A percentile compares a stretch with the other conserved stretches of the same genome.
These are phyloP conservation scores for Coniosporium tulheliwenetii DNA, from an alignment of 2,329 filamentous ascomycete species.

Conservation along the genomic window DNA sequence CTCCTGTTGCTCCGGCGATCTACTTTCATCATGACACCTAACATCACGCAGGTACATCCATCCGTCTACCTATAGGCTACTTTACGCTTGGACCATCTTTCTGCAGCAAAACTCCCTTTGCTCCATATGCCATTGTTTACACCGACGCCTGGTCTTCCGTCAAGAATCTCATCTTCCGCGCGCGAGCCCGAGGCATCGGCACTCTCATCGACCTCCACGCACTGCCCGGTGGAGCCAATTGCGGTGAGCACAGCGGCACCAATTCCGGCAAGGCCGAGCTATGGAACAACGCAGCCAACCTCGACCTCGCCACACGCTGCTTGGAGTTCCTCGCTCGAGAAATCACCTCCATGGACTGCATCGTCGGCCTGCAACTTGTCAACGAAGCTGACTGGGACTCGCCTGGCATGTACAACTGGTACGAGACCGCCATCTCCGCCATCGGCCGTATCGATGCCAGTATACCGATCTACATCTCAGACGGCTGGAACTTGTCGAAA, in stretches of 20 bases:
- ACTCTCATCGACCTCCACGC: conserved; percentile 44
- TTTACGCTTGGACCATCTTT: conserved; percentile 38
- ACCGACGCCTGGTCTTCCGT: conserved; percentile 36
- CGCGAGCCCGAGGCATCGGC: conserved; percentile 33
- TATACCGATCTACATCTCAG: conserved; percentile 41
- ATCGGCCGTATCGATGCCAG: conserved; percentile 31
- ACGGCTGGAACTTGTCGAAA: conserved; percentile 37
- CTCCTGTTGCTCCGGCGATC: too few relatives aligned
- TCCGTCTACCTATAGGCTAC: conserved; percentile 46
- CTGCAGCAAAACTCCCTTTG: conserved; percentile 36
- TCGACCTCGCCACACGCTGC: conserved; percentile 30
- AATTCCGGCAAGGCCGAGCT: conserved; percentile 34
- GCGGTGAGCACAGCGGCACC: conserved; percentile 39
- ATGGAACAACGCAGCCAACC: conserved; percentile 29
- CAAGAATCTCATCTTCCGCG: conserved; percentile 28
- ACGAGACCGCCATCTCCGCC: conserved; percentile 32
- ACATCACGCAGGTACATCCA: conserved; percentile 25
- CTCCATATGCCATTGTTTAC: conserved; percentile 32
- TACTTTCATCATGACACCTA: too few relatives aligned
- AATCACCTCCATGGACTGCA: conserved; percentile 24
- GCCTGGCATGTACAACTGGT: conserved; percentile 40
- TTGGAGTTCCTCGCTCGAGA: conserved; percentile 35
- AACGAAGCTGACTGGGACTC: conserved; percentile 39
- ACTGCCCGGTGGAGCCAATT: conserved; percentile 42
- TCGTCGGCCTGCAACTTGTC: conserved; percentile 41